phyloP scores from a whole-genome alignment of 83 land plant genomes.

The Diphasiastrum complanatum region DNA sequence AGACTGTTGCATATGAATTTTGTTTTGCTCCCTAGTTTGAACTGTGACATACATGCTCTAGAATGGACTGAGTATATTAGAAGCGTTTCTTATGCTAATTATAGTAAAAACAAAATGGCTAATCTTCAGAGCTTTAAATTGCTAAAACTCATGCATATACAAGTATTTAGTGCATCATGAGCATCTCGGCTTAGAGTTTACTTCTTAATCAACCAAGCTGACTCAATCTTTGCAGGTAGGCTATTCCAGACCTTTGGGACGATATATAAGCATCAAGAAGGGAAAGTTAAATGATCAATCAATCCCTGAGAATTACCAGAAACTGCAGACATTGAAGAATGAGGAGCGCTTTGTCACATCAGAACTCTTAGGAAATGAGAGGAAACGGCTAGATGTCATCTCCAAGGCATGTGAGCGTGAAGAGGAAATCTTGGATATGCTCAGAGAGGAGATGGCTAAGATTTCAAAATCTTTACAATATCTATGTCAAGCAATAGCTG shows the following conservation, averaged over 20 bases:
- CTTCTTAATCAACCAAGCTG: not conserved
- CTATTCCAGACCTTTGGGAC: constrained; percentile 3
- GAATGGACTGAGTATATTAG: too few relatives aligned
- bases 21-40: too few relatives aligned
- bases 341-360: constrained; percentile 21
- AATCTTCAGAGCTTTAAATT: too few relatives aligned
- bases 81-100: too few relatives aligned
- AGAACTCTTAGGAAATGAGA: constrained; percentile 13
- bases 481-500: constrained; percentile 13
- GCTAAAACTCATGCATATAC: too few relatives aligned
- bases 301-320: constrained; percentile 13
- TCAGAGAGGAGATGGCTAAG: constrained; percentile 14
- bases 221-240: constrained; percentile 20
- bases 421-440: constrained; percentile 4
- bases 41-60: too few relatives aligned
- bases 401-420: constrained; percentile 18
- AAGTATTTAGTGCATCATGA: too few relatives aligned
- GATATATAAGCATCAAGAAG: constrained; percentile 13
- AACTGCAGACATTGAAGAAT: constrained; percentile 20
- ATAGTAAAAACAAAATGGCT: too few relatives aligned
- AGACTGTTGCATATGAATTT: too few relatives aligned
- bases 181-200: too few relatives aligned
- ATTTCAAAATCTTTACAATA: constrained; percentile 14
- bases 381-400: constrained; percentile 1
- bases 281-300: constrained; percentile 8